These are phyloP conservation scores for Coffea humblotiana DNA, from an alignment of 305 asterid genomes.

Conservation along the genomic window DNA sequence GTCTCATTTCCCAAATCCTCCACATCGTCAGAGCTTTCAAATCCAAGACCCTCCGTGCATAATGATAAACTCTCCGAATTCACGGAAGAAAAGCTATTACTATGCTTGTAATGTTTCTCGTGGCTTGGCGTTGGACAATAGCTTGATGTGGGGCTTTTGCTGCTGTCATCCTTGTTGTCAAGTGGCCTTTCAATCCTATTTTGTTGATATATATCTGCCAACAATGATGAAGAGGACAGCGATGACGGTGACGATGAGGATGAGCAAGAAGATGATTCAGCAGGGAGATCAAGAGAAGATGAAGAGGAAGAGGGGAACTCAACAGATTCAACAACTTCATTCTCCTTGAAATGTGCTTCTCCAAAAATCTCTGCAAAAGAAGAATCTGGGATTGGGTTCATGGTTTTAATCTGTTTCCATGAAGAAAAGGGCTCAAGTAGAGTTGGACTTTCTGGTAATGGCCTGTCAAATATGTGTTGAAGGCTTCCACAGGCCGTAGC, in stretches of 20 bases:
- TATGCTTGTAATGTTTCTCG: constrained; percentile 36
- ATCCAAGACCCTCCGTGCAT: constrained; percentile 91
- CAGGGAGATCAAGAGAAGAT: constrained; percentile 20
- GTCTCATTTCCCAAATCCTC: constrained; percentile 50
- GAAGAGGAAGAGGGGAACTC: constrained; percentile 17
- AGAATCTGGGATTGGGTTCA: constrained; percentile 38
- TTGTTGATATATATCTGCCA: constrained; percentile 17
- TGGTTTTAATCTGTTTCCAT: constrained; percentile 61
- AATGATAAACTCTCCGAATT: constrained; percentile 65
- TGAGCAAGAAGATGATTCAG: constrained; percentile 22
- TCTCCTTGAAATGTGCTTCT: constrained; percentile 57
- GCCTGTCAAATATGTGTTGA: constrained; percentile 57
- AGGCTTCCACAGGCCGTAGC: constrained; percentile 68
- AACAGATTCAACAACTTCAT: constrained; percentile 3
- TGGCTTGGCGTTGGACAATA: constrained; percentile 19
- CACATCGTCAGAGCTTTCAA: constrained; percentile 75
- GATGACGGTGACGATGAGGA: constrained; percentile 7
- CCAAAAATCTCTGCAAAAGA: constrained; percentile 62
- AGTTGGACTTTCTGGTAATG: constrained; percentile 53
- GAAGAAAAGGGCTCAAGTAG: constrained; percentile 68
- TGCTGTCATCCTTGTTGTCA: constrained; percentile 13
- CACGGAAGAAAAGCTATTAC: constrained; percentile 60
- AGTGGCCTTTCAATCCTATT: constrained; percentile 12
- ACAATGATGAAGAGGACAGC: constrained; percentile 22
- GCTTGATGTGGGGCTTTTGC: constrained; percentile 22